Evolutionary conservation across 1,284 basidiomycete genomes (phyloP), one percentile per base, ranked within the genome.

Genomic region (Rhodotorula sp.): DNA sequence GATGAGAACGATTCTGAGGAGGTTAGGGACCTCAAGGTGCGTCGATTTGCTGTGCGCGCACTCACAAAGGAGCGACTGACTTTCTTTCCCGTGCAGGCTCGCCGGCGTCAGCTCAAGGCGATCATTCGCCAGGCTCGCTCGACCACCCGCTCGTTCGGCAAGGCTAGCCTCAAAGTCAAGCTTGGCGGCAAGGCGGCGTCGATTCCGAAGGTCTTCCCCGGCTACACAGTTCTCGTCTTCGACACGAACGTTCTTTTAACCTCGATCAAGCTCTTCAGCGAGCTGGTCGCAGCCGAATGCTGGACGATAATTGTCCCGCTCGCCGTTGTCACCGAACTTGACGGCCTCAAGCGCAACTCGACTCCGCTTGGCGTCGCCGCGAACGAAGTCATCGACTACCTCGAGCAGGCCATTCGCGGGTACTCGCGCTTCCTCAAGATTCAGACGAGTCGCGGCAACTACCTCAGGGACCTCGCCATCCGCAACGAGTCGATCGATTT

Each of bases 191-290:
- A 69, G 22, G 81, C 84, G 6, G 76, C 82, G 17, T 36, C 82
- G 19, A 30, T 66, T 13, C 78, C 90, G n/a, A 82, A 84, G 51
- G 85, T 92, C 67, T 82, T 91, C 10, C 86, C 92, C 0, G 94
- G 94, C 1, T 96, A 94, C 80, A 93, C 92, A 3, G 85, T 90
- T 51, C 87, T 99, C 62, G 88, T 99, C 10, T 84, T 97, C 76
- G 94, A 98, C 81, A 98, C 94, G 59, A 98, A 98, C 82, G 90
- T 97, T 68, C 82, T 97, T 0, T 85, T 97, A 9, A 90, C 90
- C 0, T 90, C 90, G 0, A 82, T 95, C 9, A 80, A 86, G 0
- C 83, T 89, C 70, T 85, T 98, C 71, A 80, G 86, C 4, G 85
- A 88, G 19, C 84, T 98, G 67, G 84, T 98, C 68, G 90, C 95